Evolutionary conservation across 306 rosid genomes (phyloP), one percentile per base, ranked within the genome.

Genomic region (Cicer yamashitae): DNA sequence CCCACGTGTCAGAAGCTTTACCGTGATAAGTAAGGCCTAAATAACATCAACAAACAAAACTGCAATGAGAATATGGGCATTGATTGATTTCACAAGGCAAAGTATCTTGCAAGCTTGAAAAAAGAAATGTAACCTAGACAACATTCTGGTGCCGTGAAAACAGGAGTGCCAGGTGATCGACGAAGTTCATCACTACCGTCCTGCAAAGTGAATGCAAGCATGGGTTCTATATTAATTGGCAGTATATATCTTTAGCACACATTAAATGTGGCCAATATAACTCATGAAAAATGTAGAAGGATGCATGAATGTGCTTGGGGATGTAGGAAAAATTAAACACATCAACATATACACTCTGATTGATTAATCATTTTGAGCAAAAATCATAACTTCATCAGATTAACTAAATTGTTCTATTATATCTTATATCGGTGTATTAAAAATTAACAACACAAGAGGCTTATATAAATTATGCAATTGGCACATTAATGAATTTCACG

Each of bases 121-220:
- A 62, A 61, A 67, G 18, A 81, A 59, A 41, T 20, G 77, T 68
- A 71, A 92, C 99, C 99, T 88, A 96, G 82, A 82, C 96, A 90
- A 80, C 99, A 96, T 82, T 96, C 99, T 22, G 99, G 98, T 71
- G 99, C 99, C 56, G 99, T 92, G 86, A 96, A 96, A 88, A 96
- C 99, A 67, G 99, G 99, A 77, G 99, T 96, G 54, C 99, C 99
- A 6, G 99, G 99, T 74, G 99, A 96, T 43, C 99, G 90, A 18
- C 98, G 96, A 54, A 96, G 97, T 77, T 88, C 92, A 41, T 92
- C 99, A 67, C 88, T 87, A 37, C 90, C 93, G 79, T 90, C 97
- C 99, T 96, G 87, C 82, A 87, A 63, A 74, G 84, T 25, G 63
- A 69, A 80, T 74, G 48, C 77, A 84, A 69, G 25, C 45, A 59